These are phyloP conservation scores for Actinomucor elegans DNA, from an alignment of 371 early-diverging fungal species.

Conservation along the genomic window DNA sequence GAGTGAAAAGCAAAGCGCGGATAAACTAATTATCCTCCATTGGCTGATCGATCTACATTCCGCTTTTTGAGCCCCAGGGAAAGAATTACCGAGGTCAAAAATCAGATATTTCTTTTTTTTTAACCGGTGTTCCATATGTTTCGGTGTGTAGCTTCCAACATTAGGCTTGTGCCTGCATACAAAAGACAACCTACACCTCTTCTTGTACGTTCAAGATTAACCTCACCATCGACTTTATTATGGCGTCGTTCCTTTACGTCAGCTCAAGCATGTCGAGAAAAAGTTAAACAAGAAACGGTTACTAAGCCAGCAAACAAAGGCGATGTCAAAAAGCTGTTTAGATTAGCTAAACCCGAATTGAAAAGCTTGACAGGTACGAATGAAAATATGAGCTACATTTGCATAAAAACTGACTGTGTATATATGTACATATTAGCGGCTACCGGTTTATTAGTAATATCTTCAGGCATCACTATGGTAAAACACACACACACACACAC, in stretches of 20 bases:
- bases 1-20: too few relatives aligned
- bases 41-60: too few relatives aligned
- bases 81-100: too few relatives aligned
- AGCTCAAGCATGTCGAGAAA: neutral
- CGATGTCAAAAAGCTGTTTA: constrained; percentile 39
- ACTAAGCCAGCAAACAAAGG: constrained; percentile 2
- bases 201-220: neutral
- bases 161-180: neutral
- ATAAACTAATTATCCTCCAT: too few relatives aligned
- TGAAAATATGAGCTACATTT: too few relatives aligned
- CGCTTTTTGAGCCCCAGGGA: too few relatives aligned
- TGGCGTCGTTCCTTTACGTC: neutral
- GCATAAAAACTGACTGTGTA: neutral
- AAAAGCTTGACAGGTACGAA: constrained; percentile 50
- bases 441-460: constrained; percentile 62
- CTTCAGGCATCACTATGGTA: constrained; percentile 74
- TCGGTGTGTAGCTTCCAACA: neutral
- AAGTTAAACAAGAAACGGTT: neutral
- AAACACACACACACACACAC: neutral
- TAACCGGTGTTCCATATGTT: neutral
- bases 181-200: neutral
- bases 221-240: neutral
- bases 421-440: too few relatives aligned
- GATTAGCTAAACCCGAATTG: constrained; percentile 45
- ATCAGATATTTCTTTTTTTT: neutral